A percentile compares a stretch with the other conserved stretches of the same genome.
Evolutionary conservation across 2,329 filamentous ascomycete species (phyloP).

Genomic region (Elsinoe perseae): DNA sequence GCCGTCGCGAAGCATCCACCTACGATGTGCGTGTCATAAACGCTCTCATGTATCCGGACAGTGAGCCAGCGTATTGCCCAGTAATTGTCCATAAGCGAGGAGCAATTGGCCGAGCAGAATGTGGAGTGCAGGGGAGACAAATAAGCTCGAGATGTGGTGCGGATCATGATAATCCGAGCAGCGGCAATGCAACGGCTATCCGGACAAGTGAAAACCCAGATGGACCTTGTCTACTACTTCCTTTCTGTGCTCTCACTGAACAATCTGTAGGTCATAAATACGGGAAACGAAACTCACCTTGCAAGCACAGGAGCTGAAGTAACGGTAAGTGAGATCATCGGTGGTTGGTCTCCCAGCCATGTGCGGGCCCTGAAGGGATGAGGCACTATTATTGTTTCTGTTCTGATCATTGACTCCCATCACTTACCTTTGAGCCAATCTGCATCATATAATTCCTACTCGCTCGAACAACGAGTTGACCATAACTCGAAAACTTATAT

Average conservation of each 20-base stretch:
- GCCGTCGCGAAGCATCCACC: no score
- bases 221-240: no score
- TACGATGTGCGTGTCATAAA: no score
- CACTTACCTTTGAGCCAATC: not conserved
- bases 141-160: not conserved
- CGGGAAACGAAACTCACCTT: not conserved
- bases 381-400: not conserved
- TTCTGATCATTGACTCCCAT: not conserved
- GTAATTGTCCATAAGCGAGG: no score
- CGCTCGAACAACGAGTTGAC: not conserved
- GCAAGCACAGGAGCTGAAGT: not conserved
- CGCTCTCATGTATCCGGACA: no score
- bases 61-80: no score
- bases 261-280: not conserved
- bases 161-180: conserved; percentile 7
- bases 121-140: not conserved
- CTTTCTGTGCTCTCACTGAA: no score
- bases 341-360: conserved; percentile 10
- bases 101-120: not conserved
- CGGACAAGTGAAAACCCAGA: no score
- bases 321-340: conserved; percentile 7
- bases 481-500: no score
- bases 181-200: not conserved
- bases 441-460: not conserved
- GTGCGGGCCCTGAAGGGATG: not conserved